Percentiles rank a stretch among this genome's conserved stretches.
phyloP scores from a whole-genome alignment of 129 eudicot genomes.

The sunflower (Helianthus annuus) region HanXRQr2.0-SUNRISE NC_035448.2:176495265-176495764 shows the following conservation, averaged over 20 bases:
- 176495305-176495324: not conserved
- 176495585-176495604: slow-evolving; percentile 95
- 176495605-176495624: slow-evolving; percentile 72
- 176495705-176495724: slow-evolving; percentile 34
- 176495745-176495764: slow-evolving; percentile 72
- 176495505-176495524: slow-evolving; percentile 76
- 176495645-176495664: slow-evolving; percentile 50
- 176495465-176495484: not conserved
- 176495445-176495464: slow-evolving; percentile 18
- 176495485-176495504: not conserved
- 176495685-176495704: not conserved
- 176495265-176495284: slow-evolving; percentile 37
- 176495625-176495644: slow-evolving; percentile 83
- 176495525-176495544: slow-evolving; percentile 65
- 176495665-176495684: not conserved
- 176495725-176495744: slow-evolving; percentile 77
- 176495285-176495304: slow-evolving; percentile 1
- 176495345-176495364: slow-evolving; percentile 66
- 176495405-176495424: slow-evolving; percentile 42
- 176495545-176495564: slow-evolving; percentile 91
- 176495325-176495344: slow-evolving; percentile 12
- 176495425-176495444: slow-evolving; percentile 52
- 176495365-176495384: slow-evolving; percentile 60
- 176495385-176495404: slow-evolving; percentile 25
- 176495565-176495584: slow-evolving; percentile 94